Evolutionary conservation across 371 early-diverging fungal genomes (phyloP).

Genomic region (Mucor saturninus): DNA sequence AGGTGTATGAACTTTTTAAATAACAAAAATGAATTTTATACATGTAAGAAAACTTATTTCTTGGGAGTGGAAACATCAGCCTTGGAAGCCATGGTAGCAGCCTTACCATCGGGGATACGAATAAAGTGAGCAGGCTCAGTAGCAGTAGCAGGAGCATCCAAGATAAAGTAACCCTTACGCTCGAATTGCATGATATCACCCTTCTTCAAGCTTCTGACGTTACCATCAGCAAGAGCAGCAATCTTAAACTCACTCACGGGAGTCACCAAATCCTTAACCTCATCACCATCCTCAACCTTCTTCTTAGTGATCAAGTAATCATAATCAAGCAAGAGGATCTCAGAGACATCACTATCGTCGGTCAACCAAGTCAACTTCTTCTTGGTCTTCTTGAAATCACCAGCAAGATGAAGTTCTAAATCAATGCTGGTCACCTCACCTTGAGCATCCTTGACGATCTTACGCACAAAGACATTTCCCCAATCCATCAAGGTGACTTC

Average conservation of each 20-base stretch:
- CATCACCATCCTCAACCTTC: constrained; percentile 96
- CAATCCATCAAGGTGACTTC: constrained; percentile 99
- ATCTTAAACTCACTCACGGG: constrained; percentile 87
- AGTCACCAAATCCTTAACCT: constrained; percentile 85
- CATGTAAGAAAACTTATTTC: constrained; percentile 5
- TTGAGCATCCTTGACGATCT: constrained; percentile 59
- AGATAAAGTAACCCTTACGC: constrained; percentile 96
- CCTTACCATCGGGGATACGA: constrained; percentile 94
- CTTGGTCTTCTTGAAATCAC: constrained; percentile 98
- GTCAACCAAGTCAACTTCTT: constrained; percentile 99
- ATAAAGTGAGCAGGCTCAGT: constrained; percentile 74
- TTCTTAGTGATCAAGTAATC: constrained; percentile 98
- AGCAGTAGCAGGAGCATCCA: constrained; percentile 71
- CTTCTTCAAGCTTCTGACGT: constrained; percentile 56
- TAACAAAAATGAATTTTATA: constrained; percentile 4
- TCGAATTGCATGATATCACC: constrained; percentile 99
- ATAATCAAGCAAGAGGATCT: constrained; percentile 84
- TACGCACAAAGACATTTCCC: constrained; percentile 95
- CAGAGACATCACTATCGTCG: constrained; percentile 59
- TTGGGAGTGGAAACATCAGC: constrained; percentile 15
- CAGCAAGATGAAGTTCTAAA: constrained; percentile 85
- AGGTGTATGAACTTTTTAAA: too few species aligned
- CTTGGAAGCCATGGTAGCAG: constrained; percentile 78
- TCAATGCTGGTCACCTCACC: constrained; percentile 57
- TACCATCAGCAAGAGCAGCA: constrained; percentile 73